Evolutionary conservation across 148 eudicot genomes (phyloP).

Genomic region (Hydrangea macrophylla): DNA sequence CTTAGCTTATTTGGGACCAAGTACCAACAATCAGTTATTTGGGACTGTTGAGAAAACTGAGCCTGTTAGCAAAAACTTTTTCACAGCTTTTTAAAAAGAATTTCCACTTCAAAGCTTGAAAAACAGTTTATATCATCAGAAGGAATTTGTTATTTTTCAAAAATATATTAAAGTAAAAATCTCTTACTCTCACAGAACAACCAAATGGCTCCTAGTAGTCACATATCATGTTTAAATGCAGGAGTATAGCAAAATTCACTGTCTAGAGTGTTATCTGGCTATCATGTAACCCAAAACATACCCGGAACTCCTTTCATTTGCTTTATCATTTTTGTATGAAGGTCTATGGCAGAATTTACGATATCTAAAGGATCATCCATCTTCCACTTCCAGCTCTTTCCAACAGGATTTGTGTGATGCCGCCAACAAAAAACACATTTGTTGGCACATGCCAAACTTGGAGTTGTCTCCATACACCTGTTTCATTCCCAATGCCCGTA

Average conservation of each 20-base stretch:
- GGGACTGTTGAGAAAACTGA: too few relatives aligned
- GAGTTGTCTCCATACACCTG: conserved; percentile 99
- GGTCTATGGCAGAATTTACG: conserved; percentile 78
- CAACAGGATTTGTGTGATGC: conserved; percentile 98
- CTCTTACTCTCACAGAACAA: too few relatives aligned
- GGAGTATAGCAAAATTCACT: not conserved
- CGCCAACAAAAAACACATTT: conserved; percentile 99
- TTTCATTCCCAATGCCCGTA: conserved; percentile 6
- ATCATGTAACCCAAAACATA: conserved; percentile 20
- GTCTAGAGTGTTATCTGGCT: not conserved
- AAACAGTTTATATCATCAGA: too few relatives aligned
- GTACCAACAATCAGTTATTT: too few relatives aligned
- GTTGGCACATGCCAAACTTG: conserved; percentile 97
- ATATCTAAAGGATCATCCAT: conserved; percentile 93
- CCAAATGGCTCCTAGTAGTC: too few relatives aligned
- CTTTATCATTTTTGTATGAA: conserved; percentile 93
- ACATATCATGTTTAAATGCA: not conserved
- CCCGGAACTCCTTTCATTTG: conserved; percentile 99
- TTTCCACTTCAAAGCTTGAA: too few relatives aligned
- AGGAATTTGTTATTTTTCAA: too few relatives aligned
- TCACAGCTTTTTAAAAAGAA: too few relatives aligned
- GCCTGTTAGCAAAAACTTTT: too few relatives aligned
- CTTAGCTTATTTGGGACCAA: too few relatives aligned
- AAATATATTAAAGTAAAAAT: too few relatives aligned
- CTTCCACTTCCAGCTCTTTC: conserved; percentile 94